Evolutionary conservation across 176 grass and related monocot species (phyloP), one percentile per base, ranked within the genome.

Genomic region (Musa acuminata): DNA sequence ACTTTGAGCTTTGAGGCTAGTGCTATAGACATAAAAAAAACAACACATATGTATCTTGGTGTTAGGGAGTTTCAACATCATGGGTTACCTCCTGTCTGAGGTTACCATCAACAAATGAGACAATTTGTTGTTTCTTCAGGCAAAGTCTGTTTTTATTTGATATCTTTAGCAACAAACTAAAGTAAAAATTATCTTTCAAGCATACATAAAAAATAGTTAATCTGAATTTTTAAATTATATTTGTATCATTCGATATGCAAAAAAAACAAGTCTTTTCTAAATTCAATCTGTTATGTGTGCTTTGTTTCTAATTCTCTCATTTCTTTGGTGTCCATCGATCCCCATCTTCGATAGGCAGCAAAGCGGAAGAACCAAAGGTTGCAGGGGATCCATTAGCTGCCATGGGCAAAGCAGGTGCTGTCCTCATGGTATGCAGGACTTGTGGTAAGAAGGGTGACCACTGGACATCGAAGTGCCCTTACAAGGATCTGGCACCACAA

Each of bases 361-460:
- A 91, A 60, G 67, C 71, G 20, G 89, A 89, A 3, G 92, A 89
- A 84, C 70, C 86, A 72, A 83, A 50, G 72, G 21, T 71, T 24
- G 78, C 84, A 71, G 75, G 71, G 48, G 92, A 91, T 69, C 72
- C 59, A 53, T 72, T 89, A 72, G 78, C 72, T 23, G 67, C 69
- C 11, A 84, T 65, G 64, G 81, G 74, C 26, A 80, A 83, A 59
- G 83, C 69, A 25, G 86, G 92, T 64, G 63, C 89, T 52, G 80
- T 89, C 82, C 92, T 96, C 77, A 96, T 96, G 86, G 68, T 87
- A 58, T 96, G 89, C 89, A 88, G 92, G 72, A 87, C 84, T 52
- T 96, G 89, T 49, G 84, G 86, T 13, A 91, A 87, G 69, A 96
- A 96, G 55, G 92, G 92, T 26, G 92, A 92, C 51, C 92, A 96